Base-by-base conservation (phyloP, 306 rosid genomes). In the Rosa rugosa region DNA sequence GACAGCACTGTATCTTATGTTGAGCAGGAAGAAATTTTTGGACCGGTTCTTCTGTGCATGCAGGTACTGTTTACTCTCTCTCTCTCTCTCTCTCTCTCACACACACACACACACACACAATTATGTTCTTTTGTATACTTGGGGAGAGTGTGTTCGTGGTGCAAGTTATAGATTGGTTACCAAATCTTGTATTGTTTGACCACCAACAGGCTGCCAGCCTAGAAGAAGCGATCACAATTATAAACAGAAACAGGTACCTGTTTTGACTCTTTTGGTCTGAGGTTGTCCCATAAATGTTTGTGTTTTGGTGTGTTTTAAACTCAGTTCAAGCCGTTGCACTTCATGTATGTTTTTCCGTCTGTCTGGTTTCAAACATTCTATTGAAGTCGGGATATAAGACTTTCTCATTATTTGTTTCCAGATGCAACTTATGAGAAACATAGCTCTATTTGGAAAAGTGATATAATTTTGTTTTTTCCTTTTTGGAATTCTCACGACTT, bases 11-110 rank as follows among this genome's bases (percentile, higher is more conserved):
- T 69, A 66, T 84, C 66, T 81, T 84, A 73, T 80, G 17, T 57
- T 82, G 71, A 50, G 75, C 96, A 91, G 93, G 96, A 91, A 80
- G 96, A 91, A 83, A 86, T 78, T 76, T 89, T 81, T 78, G 93
- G 93, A 83, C 93, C 96, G 38, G 88, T 87, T 81, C 88, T 91
- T 49, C 87, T 89, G 59, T 87, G 90, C 79, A 81, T 91, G 91
- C 89, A 91, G 96, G 96, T 91, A 78, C 71, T 81, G 57, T 44
- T 49, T 53, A 6, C 36, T 83, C 71, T 41, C 31, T 69, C 49
- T 69, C 40, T 75, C 46, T 31, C 50, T 18, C 46, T 54, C 14
- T 25, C 2, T 1, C 36, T 0, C 36, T 1, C 36, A 31, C 36
- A 31, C 36, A 31, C 34, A 31, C 34, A 31, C 34, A 31, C 34